These are phyloP conservation scores for Turritis glabra DNA, from an alignment of 345 rosid genomes.

Conservation along the genomic window DNA sequence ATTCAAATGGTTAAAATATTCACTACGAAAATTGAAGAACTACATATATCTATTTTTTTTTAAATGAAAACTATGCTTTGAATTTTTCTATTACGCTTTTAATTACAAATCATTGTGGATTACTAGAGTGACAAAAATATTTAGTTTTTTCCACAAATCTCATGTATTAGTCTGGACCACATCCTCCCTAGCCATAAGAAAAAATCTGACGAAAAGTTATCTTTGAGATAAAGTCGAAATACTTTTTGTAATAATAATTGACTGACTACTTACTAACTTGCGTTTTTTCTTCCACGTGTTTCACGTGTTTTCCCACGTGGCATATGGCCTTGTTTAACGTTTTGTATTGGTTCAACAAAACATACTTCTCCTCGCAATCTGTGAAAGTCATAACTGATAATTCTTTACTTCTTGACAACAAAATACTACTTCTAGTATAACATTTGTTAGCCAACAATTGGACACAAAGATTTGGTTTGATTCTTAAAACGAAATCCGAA, in stretches of 20 bases:
- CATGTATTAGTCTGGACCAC: neutral
- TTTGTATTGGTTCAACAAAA: neutral
- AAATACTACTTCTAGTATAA: neutral
- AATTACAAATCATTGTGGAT: neutral
- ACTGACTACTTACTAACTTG: neutral
- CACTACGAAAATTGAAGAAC: too few relatives aligned
- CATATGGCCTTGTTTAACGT: neutral
- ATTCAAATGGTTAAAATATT: too few relatives aligned
- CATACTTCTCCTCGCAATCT: constrained; percentile 4
- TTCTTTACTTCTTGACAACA: too few relatives aligned
- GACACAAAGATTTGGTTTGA: neutral
- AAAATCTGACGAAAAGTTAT: neutral
- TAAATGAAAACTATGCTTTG: too few relatives aligned
- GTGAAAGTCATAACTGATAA: constrained; percentile 4
- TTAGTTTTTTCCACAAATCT: neutral
- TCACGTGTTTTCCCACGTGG: constrained; percentile 1
- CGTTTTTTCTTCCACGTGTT: neutral
- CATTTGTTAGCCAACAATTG: neutral
- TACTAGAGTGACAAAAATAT: neutral
- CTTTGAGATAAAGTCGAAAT: neutral
- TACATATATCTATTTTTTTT: too few relatives aligned
- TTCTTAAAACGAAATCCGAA: too few relatives aligned
- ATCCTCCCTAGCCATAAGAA: neutral
- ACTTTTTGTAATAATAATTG: neutral
- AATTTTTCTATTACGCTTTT: too few relatives aligned